phyloP scores from a whole-genome alignment of 805 yeast genomes.

The Clavispora vitiphila region DNA sequence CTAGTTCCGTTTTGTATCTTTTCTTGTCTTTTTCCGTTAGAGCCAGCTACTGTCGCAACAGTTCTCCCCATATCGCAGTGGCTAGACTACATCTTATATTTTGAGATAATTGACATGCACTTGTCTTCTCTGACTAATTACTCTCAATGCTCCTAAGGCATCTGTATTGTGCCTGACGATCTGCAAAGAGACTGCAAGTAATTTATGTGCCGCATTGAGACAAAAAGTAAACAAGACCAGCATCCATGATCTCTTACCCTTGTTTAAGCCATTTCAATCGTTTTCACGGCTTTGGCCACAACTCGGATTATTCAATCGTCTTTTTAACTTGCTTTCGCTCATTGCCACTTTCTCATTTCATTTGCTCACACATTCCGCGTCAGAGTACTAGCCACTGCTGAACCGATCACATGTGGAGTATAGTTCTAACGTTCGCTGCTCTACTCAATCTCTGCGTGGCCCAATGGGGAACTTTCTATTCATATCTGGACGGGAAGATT shows the following conservation, averaged over 20 bases:
- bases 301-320: background rate
- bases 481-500: constrained; percentile 27
- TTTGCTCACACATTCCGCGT: background rate
- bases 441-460: constrained; percentile 3
- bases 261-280: background rate
- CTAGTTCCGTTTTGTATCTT: too few relatives aligned
- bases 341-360: background rate
- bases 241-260: background rate
- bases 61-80: too few relatives aligned
- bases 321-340: background rate
- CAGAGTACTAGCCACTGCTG: background rate
- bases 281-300: background rate
- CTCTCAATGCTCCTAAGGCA: too few relatives aligned
- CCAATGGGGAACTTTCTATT: constrained; percentile 33
- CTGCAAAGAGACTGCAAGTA: background rate
- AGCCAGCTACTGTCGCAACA: too few relatives aligned
- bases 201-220: background rate
- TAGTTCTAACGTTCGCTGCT: background rate
- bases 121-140: too few relatives aligned
- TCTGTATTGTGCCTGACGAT: background rate
- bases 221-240: background rate
- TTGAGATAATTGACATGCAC: too few relatives aligned
- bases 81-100: too few relatives aligned
- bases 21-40: too few relatives aligned
- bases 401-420: background rate